Evolutionary conservation across 129 eudicot species (phyloP).

Genomic region (Gnaphalium uliginosum): DNA sequence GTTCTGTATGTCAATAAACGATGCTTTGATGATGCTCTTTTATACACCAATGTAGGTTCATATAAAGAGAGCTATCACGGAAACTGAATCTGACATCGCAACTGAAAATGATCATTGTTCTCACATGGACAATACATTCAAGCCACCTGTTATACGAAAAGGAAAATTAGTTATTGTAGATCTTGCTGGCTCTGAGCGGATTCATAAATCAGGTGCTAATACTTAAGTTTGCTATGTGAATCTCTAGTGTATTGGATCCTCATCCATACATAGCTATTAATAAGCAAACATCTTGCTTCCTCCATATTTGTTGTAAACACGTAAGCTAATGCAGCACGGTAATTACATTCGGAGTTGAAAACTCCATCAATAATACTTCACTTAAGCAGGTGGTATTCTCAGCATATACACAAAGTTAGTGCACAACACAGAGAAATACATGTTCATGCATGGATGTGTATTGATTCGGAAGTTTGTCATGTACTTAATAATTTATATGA

Average conservation of each 20-base stretch:
- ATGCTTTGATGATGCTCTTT: constrained; percentile 4
- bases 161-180: constrained; percentile 85
- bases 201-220: constrained; percentile 78
- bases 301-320: not conserved
- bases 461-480: constrained; percentile 5
- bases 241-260: not conserved
- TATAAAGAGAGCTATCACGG: constrained; percentile 60
- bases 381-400: not conserved
- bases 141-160: constrained; percentile 70
- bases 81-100: constrained; percentile 53
- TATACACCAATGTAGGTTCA: constrained; percentile 59
- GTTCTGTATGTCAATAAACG: not conserved
- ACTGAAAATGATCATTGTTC: constrained; percentile 36
- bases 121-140: constrained; percentile 24
- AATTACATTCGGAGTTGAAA: not conserved
- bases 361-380: not conserved
- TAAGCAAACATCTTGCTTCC: not conserved
- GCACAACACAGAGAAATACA: not conserved
- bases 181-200: constrained; percentile 94
- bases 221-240: not conserved
- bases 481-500: not conserved
- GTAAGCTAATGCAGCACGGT: not conserved
- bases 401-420: not conserved
- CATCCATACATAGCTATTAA: not conserved
- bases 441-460: not conserved